phyloP scores from a whole-genome alignment of 2,329 filamentous ascomycete species.

The Mycosphaerella sp. region DNA sequence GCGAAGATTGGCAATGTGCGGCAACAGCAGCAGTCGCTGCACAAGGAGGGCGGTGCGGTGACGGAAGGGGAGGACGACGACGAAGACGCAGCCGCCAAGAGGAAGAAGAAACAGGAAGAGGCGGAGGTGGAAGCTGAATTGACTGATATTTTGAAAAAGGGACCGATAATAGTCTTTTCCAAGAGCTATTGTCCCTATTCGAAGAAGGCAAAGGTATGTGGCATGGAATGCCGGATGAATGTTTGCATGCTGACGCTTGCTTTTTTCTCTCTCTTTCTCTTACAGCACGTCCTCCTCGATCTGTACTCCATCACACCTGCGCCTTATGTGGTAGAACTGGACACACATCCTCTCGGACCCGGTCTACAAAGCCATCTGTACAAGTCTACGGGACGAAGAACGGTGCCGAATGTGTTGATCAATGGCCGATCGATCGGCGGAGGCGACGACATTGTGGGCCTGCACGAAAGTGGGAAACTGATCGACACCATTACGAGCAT shows the following conservation, averaged over 20 bases:
- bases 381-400: slow-evolving; percentile 69
- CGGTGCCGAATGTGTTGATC: slow-evolving; percentile 87
- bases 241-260: slow-evolving; percentile 6
- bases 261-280: too few species aligned
- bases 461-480: slow-evolving; percentile 57
- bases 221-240: not conserved
- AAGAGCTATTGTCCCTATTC: slow-evolving; percentile 90
- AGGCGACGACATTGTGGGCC: slow-evolving; percentile 71
- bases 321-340: slow-evolving; percentile 85
- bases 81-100: slow-evolving; percentile 31
- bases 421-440: slow-evolving; percentile 86
- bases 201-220: slow-evolving; percentile 63
- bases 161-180: slow-evolving; percentile 90
- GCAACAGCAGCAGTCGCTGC: slow-evolving; percentile 12
- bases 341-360: slow-evolving; percentile 67
- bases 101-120: slow-evolving; percentile 49
- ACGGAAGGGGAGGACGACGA: slow-evolving; percentile 14
- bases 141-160: slow-evolving; percentile 71
- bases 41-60: slow-evolving; percentile 14
- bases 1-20: slow-evolving; percentile 40
- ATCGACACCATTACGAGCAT: slow-evolving; percentile 65
- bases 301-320: slow-evolving; percentile 76
- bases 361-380: slow-evolving; percentile 63
- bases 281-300: slow-evolving; percentile 62
- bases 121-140: slow-evolving; percentile 64